Evolutionary conservation across 2,329 filamentous ascomycete species (phyloP), one percentile per base, ranked within the genome.

Genomic region (Samsoniella hepiali): DNA sequence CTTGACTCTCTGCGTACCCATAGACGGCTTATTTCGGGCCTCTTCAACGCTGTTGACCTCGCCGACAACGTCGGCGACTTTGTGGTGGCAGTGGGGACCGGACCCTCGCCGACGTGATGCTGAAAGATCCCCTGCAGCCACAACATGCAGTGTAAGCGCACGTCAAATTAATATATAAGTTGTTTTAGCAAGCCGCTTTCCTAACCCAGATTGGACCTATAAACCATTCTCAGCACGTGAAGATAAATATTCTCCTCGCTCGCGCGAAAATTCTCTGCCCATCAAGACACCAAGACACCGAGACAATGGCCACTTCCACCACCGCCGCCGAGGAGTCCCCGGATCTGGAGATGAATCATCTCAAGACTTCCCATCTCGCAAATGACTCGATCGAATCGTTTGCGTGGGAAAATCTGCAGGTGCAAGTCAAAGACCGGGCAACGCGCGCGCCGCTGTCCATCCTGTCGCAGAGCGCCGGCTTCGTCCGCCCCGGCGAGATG

Each of bases 401-500:
- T 68, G 79, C 83, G 7, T 93, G 90, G 90, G 77, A 80, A 56
- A 78, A 82, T 61, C 76, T 92, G 62, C 85, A 81, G 0, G 89
- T 92, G 60, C 86, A 82, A 0, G 89, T 93, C 67, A 90, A 90
- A 69, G 88, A 92, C 73, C 80, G 83, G 13, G 78, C 83, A 17
- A 64, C 67, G 3, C 51, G 56, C 29, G 34, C 56, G 1, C 63
- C 64, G 3, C 63, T 68, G 6, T 40, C 65, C 31, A 67, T 70
- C 42, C 65, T 68, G 31, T 58, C 64, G 22, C 63, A 66, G 45
- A 13, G 64, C 9, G 50, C 64, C 1, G 68, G 68, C n/a, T 38
- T 68, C 27, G 65, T 64, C 42, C 63, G 58, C 59, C 36, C 70
- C 81, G 91, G 90, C 36, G 88, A 93, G 70, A 78, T 93, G 49